A percentile compares a stretch with the other conserved stretches of the same genome.
Evolutionary conservation across 2,329 filamentous ascomycete species (phyloP).

Genomic region (Thielaviopsis punctulata): DNA sequence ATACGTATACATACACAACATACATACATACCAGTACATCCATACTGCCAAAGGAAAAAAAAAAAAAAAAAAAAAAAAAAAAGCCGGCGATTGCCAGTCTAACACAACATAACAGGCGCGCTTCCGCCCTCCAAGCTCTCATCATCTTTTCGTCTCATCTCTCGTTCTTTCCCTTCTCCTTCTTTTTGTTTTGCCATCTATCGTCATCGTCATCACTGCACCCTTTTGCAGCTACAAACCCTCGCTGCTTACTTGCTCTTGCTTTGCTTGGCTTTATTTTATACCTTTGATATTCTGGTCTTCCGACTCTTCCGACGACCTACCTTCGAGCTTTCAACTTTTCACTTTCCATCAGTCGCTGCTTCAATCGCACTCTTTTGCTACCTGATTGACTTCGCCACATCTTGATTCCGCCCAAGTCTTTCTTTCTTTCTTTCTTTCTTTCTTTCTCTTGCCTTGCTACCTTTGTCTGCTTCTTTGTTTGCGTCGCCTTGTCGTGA

Average conservation of each 20-base stretch:
- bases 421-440: neutral
- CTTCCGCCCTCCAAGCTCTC: neutral
- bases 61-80: too few relatives aligned
- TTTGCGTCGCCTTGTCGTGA: neutral
- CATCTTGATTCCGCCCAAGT: neutral
- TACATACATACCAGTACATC: neutral
- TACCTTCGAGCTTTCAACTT: neutral
- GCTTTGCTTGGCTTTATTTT: neutral
- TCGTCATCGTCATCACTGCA: too few relatives aligned
- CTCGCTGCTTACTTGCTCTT: neutral
- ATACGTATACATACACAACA: neutral
- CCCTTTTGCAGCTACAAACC: too few relatives aligned
- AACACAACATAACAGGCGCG: neutral
- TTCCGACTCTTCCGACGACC: neutral
- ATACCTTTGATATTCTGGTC: neutral
- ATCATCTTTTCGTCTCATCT: neutral
- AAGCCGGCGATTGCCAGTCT: neutral
- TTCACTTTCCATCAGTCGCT: neutral
- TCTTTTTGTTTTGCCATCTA: neutral
- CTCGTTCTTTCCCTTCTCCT: neutral
- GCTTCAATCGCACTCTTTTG: slow-evolving; percentile 5
- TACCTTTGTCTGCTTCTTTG: too few relatives aligned
- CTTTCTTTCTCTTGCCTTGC: neutral
- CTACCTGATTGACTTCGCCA: slow-evolving; percentile 8
- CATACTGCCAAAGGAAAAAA: too few relatives aligned